Percentiles rank a stretch among this genome's conserved stretches.
Conservation (phyloP, 805 yeast species). For the Metschnikowia sp. region DNA sequence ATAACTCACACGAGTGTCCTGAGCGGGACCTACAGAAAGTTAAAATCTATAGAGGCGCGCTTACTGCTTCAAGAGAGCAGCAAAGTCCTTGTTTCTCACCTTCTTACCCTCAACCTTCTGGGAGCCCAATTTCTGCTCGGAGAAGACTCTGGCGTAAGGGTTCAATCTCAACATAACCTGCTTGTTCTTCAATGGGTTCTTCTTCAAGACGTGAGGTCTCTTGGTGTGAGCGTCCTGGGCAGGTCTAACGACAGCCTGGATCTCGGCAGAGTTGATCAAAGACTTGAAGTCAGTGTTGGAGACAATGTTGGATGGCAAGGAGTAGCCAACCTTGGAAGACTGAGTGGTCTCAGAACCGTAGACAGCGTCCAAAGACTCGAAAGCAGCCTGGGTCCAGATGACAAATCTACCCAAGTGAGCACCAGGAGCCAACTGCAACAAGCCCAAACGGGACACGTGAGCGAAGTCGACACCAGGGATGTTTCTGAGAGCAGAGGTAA, state of each 20-base stretch:
- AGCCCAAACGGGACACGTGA: constrained; percentile 85
- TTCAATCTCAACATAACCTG: constrained; percentile 95
- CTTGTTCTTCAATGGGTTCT: constrained; percentile 89
- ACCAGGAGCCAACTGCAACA: constrained; percentile 99
- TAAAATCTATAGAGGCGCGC: not conserved
- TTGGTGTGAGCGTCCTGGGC: constrained; percentile 92
- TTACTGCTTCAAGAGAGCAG: constrained; percentile 57
- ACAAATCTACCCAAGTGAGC: constrained; percentile 99
- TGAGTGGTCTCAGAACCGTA: constrained; percentile 91
- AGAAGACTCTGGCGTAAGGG: constrained; percentile 98
- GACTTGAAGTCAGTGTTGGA: constrained; percentile 95
- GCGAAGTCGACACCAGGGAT: constrained; percentile 99
- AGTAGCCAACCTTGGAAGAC: constrained; percentile 82
- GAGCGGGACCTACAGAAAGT: not conserved
- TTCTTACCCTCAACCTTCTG: constrained; percentile 64
- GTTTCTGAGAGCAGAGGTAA: constrained; percentile 98
- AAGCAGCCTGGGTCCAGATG: constrained; percentile 99
- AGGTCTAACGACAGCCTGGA: constrained; percentile 95
- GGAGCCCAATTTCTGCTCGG: constrained; percentile 88
- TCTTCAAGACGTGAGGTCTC: constrained; percentile 98
- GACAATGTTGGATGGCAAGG: constrained; percentile 91
- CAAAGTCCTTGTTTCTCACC: constrained; percentile 68
- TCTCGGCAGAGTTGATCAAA: constrained; percentile 98
- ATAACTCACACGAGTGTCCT: constrained; percentile 6
- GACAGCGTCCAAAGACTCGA: constrained; percentile 92